These are phyloP conservation scores for Penicillium pancosmium DNA, from an alignment of 495 filamentous ascomycete genomes.

Conservation along the genomic window DNA sequence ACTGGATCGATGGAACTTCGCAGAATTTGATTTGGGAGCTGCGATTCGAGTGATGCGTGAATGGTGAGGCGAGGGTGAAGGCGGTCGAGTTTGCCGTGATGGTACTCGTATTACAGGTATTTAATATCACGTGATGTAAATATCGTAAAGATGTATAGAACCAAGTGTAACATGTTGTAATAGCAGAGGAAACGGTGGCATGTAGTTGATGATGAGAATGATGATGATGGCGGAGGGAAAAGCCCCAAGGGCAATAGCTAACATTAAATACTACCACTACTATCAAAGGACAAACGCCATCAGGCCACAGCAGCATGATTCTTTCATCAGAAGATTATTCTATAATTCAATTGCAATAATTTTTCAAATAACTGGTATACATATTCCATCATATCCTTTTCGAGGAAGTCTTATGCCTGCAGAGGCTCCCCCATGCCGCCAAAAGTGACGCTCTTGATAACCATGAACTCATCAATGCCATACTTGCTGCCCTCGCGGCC, in stretches of 20 bases:
- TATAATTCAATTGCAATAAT: not conserved
- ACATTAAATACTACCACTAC: too few relatives aligned
- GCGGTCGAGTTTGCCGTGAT: constrained; percentile 9
- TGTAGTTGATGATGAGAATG: too few relatives aligned
- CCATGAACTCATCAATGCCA: constrained; percentile 86
- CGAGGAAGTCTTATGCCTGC: constrained; percentile 33
- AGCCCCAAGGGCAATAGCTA: too few relatives aligned
- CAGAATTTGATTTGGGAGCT: too few relatives aligned
- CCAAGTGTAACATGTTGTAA: not conserved
- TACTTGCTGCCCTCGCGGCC: constrained; percentile 90
- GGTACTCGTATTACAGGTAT: not conserved
- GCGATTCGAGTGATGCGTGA: not conserved
- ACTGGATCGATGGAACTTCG: not conserved
- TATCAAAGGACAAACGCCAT: too few relatives aligned
- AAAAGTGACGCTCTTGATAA: constrained; percentile 85
- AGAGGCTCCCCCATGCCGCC: constrained; percentile 70
- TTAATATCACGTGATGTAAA: constrained; percentile 5
- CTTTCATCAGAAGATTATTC: constrained; percentile 2
- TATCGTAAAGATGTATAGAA: not conserved
- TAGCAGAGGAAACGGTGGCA: too few relatives aligned
- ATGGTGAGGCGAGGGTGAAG: constrained; percentile 1
- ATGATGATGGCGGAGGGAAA: too few relatives aligned
- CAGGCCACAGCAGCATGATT: not conserved
- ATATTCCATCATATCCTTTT: not conserved
- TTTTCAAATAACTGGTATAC: not conserved